phyloP scores from a whole-genome alignment of 768 basidiomycete genomes.

The Trametes sanguinea region DNA sequence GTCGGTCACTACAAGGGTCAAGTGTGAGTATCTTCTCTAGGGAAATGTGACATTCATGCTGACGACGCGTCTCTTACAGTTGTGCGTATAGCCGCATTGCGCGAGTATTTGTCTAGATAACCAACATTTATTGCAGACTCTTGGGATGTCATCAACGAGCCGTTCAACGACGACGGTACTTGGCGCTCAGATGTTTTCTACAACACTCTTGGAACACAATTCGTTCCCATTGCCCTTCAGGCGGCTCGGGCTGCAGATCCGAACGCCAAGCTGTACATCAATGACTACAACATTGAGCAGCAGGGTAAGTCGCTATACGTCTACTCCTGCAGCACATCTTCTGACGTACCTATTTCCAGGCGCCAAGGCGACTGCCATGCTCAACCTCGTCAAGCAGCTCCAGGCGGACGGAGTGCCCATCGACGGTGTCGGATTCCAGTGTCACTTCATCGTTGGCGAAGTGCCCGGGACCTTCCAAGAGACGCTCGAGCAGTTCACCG shows the following conservation, averaged over 20 bases:
- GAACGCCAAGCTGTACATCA: conserved; percentile 56
- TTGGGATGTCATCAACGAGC: conserved; percentile 60
- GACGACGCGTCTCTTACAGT: neutral
- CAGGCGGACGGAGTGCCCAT: conserved; percentile 51
- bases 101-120: too few species aligned
- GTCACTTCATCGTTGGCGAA: conserved; percentile 59
- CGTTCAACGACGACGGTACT: conserved; percentile 63
- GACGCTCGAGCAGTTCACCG: conserved; percentile 54
- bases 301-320: conserved; percentile 15
- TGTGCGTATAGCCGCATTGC: conserved; percentile 17
- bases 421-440: conserved; percentile 63
- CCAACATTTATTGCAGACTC: conserved; percentile 33
- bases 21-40: conserved; percentile 37
- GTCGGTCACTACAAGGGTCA: conserved; percentile 57
- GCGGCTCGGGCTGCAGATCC: conserved; percentile 60
- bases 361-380: conserved; percentile 57
- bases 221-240: conserved; percentile 51
- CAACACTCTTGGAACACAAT: conserved; percentile 48
- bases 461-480: conserved; percentile 49
- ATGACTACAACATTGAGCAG: conserved; percentile 40
- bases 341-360: conserved; percentile 28
- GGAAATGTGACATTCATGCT: too few species aligned
- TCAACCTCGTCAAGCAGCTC: conserved; percentile 52
- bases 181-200: conserved; percentile 55
- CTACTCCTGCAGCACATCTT: neutral